Evolutionary conservation across 345 rosid species (phyloP).

Genomic region (Hibiscus mutabilis): DNA sequence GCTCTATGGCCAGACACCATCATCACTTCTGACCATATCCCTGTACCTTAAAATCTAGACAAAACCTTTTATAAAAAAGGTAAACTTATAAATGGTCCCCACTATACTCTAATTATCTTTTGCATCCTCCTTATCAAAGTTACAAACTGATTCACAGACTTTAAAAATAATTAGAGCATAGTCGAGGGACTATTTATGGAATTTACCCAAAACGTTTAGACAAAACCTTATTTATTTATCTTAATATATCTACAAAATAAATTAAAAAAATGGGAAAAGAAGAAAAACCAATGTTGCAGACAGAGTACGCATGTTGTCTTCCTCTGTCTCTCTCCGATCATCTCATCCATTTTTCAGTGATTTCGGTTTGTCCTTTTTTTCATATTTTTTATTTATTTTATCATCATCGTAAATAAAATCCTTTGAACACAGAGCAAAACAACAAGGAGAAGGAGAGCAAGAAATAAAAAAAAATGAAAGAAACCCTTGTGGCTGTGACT

Average conservation of each 20-base stretch:
- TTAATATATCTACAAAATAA: not conserved
- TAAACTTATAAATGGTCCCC: too few relatives aligned
- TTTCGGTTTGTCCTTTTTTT: slow-evolving; percentile 10
- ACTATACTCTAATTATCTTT: too few relatives aligned
- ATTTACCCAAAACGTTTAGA: too few relatives aligned
- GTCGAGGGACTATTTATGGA: too few relatives aligned
- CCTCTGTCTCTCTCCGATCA: not conserved
- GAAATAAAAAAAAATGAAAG: not conserved
- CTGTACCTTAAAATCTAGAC: not conserved
- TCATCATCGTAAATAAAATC: not conserved
- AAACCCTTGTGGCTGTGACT: slow-evolving; percentile 8
- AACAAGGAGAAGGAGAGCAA: not conserved
- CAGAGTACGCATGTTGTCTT: not conserved
- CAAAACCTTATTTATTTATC: not conserved
- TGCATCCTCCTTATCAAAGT: too few relatives aligned
- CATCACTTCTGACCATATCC: too few relatives aligned
- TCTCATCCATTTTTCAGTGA: slow-evolving; percentile 13
- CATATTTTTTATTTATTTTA: not conserved
- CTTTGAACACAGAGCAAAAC: not conserved
- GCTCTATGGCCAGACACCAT: too few relatives aligned
- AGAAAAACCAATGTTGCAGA: not conserved
- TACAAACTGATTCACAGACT: too few relatives aligned
- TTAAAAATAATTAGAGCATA: too few relatives aligned
- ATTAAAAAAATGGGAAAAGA: not conserved
- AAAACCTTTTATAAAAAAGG: too few relatives aligned